Conservation (phyloP, 768 basidiomycete species). For the Cystobasidium ongulense region DNA sequence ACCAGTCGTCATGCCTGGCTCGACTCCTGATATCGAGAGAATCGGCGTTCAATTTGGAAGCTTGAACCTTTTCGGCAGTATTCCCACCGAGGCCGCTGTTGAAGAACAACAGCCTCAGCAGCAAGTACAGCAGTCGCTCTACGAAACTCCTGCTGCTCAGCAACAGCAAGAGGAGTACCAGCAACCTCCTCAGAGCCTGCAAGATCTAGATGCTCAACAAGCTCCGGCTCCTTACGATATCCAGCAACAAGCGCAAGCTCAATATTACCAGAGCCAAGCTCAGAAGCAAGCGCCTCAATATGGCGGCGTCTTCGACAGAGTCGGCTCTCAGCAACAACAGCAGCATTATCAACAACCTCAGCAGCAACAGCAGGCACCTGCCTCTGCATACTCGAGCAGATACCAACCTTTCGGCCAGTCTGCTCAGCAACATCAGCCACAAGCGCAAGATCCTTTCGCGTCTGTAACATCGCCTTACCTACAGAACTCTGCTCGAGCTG, state of each 20-base stretch:
- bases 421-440: background rate
- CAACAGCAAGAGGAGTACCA: background rate
- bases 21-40: background rate
- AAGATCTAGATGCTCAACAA: background rate
- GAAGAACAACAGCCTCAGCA: conserved; percentile 2
- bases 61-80: conserved; percentile 11
- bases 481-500: background rate
- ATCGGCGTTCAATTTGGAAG: conserved; percentile 18
- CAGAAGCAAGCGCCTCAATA: background rate
- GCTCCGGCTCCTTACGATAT: background rate
- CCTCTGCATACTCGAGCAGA: conserved; percentile 3
- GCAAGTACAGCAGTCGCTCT: background rate
- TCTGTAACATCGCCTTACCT: background rate
- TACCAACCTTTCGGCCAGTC: conserved; percentile 14
- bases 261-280: background rate
- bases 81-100: background rate
- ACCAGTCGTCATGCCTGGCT: conserved; percentile 21
- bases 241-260: conserved; percentile 4
- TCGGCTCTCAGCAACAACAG: background rate
- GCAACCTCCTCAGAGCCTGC: background rate
- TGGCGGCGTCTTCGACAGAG: background rate
- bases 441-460: conserved; percentile 8
- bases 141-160: background rate
- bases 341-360: conserved; percentile 2
- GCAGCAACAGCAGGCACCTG: background rate